Evolutionary conservation across 441 rosid genomes (phyloP).

Genomic region (Manihot esculenta): DNA sequence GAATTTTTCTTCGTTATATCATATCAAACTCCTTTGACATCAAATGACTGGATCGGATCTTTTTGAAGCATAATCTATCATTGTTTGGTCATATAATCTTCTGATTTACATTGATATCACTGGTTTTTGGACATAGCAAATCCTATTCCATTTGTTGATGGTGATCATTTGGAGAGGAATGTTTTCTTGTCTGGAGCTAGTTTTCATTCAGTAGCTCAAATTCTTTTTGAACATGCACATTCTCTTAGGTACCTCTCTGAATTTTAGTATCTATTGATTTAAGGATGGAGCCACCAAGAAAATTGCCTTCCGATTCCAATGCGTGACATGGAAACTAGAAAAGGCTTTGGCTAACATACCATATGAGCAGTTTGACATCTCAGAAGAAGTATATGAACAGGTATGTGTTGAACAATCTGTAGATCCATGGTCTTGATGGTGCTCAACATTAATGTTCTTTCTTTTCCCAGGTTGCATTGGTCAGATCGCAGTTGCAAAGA

Average conservation of each 20-base stretch:
- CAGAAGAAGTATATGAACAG: constrained; percentile 93
- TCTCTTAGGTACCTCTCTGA: constrained; percentile 28
- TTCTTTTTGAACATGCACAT: constrained; percentile 7
- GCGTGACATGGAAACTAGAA: constrained; percentile 79
- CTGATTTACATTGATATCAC: background rate
- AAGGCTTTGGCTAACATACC: constrained; percentile 70
- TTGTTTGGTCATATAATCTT: background rate
- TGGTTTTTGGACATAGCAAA: background rate
- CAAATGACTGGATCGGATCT: background rate
- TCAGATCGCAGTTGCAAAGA: constrained; percentile 77
- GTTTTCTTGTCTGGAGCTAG: background rate
- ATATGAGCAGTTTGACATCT: constrained; percentile 65
- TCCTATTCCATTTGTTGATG: constrained; percentile 3
- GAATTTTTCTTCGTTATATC: background rate
- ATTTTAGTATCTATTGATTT: constrained; percentile 38
- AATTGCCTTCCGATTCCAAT: constrained; percentile 71
- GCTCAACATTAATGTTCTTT: background rate
- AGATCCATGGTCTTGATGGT: background rate
- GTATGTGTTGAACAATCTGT: constrained; percentile 29
- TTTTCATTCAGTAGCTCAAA: background rate
- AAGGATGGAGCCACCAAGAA: constrained; percentile 73
- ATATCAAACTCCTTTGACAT: background rate
- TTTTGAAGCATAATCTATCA: background rate
- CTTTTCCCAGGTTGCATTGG: constrained; percentile 57
- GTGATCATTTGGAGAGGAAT: background rate